Conservation (phyloP, 2,329 filamentous ascomycete species). For the Stemphylium lycopersici region DNA sequence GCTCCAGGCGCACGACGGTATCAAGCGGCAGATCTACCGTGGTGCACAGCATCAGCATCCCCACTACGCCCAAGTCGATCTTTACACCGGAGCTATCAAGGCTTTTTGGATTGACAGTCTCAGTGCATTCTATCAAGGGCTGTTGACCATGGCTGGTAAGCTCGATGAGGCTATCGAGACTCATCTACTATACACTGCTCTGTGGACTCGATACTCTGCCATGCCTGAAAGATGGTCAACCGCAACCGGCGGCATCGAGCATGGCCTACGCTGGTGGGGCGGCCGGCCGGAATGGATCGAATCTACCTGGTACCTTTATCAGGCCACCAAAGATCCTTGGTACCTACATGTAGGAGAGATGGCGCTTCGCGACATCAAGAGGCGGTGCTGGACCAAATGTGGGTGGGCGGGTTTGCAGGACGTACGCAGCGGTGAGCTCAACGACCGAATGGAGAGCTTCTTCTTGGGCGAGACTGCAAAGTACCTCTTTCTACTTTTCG, state of each 20-base stretch:
- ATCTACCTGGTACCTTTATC: constrained; percentile 94
- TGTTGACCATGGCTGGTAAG: constrained; percentile 84
- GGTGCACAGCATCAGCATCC: constrained; percentile 77
- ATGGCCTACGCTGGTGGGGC: constrained; percentile 91
- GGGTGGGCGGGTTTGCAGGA: constrained; percentile 84
- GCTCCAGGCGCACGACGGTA: constrained; percentile 83
- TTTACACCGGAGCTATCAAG: constrained; percentile 83
- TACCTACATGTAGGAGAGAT: constrained; percentile 96
- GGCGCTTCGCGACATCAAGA: constrained; percentile 85
- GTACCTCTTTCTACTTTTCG: constrained; percentile 92
- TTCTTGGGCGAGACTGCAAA: constrained; percentile 96
- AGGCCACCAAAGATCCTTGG: constrained; percentile 92
- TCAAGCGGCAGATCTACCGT: constrained; percentile 90
- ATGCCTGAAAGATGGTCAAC: constrained; percentile 95
- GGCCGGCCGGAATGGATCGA: constrained; percentile 96
- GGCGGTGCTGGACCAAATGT: constrained; percentile 86
- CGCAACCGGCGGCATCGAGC: constrained; percentile 80
- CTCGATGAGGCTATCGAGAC: constrained; percentile 89
- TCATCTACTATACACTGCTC: constrained; percentile 86
- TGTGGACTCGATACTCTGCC: constrained; percentile 95
- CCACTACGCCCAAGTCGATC: constrained; percentile 90
- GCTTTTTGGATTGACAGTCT: constrained; percentile 97
- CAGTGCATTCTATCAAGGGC: constrained; percentile 91
- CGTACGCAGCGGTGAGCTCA: constrained; percentile 73
- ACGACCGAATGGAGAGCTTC: constrained; percentile 98